Conservation (phyloP, 768 basidiomycete species). For the Naganishia vaughanmartiniae region DNA sequence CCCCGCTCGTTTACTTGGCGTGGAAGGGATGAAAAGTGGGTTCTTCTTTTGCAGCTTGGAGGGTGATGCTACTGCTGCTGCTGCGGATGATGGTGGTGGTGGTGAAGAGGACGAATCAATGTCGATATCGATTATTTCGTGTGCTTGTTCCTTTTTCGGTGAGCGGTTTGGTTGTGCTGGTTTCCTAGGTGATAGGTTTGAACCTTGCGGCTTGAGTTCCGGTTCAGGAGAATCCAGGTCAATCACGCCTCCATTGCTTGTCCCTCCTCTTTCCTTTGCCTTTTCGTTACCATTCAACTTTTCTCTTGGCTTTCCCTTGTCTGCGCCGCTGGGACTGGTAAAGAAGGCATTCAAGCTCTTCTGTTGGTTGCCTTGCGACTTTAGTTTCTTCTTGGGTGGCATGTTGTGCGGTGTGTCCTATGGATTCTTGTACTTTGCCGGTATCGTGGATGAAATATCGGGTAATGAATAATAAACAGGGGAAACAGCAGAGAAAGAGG, state of each 20-base stretch:
- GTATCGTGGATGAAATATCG: too few species aligned
- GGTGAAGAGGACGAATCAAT: background rate
- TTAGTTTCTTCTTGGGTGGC: constrained; percentile 13
- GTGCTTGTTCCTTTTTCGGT: background rate
- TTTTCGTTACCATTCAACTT: background rate
- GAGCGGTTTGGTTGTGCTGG: background rate
- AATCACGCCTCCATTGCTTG: background rate
- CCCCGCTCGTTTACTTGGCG: background rate
- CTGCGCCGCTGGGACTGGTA: background rate
- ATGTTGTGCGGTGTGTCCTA: background rate
- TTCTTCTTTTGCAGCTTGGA: background rate
- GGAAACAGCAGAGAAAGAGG: too few species aligned
- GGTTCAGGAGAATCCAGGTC: constrained; percentile 8
- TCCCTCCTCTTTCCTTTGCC: too few species aligned
- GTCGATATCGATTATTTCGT: background rate
- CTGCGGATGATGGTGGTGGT: too few species aligned
- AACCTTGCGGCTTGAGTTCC: background rate
- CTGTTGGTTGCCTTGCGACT: background rate
- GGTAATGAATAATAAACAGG: too few species aligned
- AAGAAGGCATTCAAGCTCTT: constrained; percentile 17
- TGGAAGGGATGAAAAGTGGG: constrained; percentile 5
- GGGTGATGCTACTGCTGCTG: too few species aligned
- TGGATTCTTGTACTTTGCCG: too few species aligned
- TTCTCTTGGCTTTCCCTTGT: background rate
- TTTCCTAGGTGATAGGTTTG: too few species aligned